Evolutionary conservation across 1,139 yeast genomes (phyloP).

Genomic region (Sugiyamaella paludigena): DNA sequence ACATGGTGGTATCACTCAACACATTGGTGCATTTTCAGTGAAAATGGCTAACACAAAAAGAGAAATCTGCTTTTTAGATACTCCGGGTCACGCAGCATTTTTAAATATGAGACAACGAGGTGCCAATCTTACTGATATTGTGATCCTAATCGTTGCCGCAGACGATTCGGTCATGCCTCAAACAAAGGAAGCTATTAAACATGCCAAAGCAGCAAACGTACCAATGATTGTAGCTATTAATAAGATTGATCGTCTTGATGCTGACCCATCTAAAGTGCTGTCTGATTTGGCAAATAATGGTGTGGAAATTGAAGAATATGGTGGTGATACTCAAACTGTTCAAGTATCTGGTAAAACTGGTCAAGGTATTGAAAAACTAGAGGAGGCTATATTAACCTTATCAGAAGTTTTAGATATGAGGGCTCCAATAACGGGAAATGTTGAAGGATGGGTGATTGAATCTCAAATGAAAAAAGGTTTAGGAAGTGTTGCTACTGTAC

Average conservation of each 20-base stretch:
- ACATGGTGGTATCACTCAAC: constrained; percentile 97
- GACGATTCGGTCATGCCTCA: constrained; percentile 99
- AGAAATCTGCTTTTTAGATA: constrained; percentile 83
- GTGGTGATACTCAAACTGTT: constrained; percentile 93
- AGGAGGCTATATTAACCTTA: constrained; percentile 81
- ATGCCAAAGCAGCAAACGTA: constrained; percentile 79
- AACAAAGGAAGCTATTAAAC: constrained; percentile 92
- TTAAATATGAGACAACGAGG: constrained; percentile 96
- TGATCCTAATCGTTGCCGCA: constrained; percentile 92
- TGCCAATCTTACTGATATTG: constrained; percentile 89
- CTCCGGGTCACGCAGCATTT: constrained; percentile 99
- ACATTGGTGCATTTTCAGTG: constrained; percentile 95
- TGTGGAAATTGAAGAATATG: constrained; percentile 85
- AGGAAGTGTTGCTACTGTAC: constrained; percentile 83
- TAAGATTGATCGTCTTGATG: constrained; percentile 81
- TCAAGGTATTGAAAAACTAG: constrained; percentile 79
- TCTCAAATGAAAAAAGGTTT: constrained; percentile 78
- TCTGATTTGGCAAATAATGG: constrained; percentile 75
- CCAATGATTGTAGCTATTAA: constrained; percentile 90
- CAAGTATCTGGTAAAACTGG: constrained; percentile 86
- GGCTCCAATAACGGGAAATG: constrained; percentile 52
- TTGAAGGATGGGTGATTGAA: constrained; percentile 91
- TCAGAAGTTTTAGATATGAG: constrained; percentile 80
- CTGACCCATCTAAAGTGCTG: constrained; percentile 68
- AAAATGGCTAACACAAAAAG: constrained; percentile 70